Conservation (phyloP, 2,329 filamentous ascomycete species). For the Sclerotinia sclerotiorum region DNA sequence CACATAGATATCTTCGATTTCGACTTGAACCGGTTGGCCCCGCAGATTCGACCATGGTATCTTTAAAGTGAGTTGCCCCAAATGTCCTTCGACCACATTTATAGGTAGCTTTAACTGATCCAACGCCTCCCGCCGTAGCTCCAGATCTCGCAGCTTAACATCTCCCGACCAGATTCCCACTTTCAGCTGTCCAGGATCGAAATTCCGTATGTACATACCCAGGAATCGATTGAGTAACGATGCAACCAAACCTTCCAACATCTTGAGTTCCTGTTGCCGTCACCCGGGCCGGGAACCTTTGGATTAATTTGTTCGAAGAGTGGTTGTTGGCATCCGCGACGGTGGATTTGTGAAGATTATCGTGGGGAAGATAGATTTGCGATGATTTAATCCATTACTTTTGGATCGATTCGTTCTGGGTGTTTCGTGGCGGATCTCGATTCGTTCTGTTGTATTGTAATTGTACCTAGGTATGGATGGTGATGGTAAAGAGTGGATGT, state of each 20-base stretch:
- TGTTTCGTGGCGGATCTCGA: conserved; percentile 21
- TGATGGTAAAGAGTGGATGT: not conserved
- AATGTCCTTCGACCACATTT: conserved; percentile 93
- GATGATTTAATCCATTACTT: conserved; percentile 30
- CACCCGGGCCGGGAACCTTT: conserved; percentile 63
- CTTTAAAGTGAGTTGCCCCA: conserved; percentile 84
- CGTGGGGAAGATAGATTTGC: not conserved
- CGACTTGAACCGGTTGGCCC: conserved; percentile 89
- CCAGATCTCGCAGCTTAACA: conserved; percentile 89
- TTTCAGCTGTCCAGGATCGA: conserved; percentile 95
- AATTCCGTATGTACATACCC: conserved; percentile 99
- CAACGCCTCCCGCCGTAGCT: conserved; percentile 89
- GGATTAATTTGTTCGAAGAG: conserved; percentile 23
- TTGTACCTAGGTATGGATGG: not conserved
- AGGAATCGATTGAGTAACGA: conserved; percentile 98
- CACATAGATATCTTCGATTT: conserved; percentile 95
- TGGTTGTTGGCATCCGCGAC: conserved; percentile 31
- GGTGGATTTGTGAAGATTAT: conserved; percentile 16
- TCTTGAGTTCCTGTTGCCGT: conserved; percentile 65
- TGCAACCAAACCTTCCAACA: conserved; percentile 96
- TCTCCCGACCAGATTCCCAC: conserved; percentile 99
- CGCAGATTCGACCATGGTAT: conserved; percentile 98
- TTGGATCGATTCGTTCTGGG: not conserved
- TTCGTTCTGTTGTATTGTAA: conserved; percentile 10
- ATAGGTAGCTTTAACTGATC: conserved; percentile 96